Evolutionary conservation across 108 stramenopile species (phyloP).

Genomic region (Asterionellopsis glacialis): DNA sequence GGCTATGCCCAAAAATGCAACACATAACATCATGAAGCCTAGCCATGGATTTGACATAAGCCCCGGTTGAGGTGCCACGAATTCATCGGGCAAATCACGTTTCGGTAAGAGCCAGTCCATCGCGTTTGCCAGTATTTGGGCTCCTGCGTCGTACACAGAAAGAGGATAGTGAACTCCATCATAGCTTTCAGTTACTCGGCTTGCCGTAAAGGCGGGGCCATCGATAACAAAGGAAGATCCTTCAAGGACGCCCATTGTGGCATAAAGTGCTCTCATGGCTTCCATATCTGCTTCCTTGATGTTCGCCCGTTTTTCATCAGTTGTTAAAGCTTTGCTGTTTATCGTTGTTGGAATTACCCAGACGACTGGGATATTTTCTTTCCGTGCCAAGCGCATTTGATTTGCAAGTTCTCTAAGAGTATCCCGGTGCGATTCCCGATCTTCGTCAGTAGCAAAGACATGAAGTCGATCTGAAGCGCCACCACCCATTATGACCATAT

Average conservation of each 20-base stretch:
- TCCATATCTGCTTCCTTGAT: slow-evolving; percentile 81
- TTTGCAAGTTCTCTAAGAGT: slow-evolving; percentile 33
- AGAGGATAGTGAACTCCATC: slow-evolving; percentile 90
- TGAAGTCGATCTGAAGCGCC: slow-evolving; percentile 83
- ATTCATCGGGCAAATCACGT: slow-evolving; percentile 15
- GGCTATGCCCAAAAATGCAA: slow-evolving; percentile 56
- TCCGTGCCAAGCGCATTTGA: slow-evolving; percentile 36
- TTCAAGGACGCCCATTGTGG: slow-evolving; percentile 29
- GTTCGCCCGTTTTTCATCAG: slow-evolving; percentile 64
- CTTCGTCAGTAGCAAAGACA: slow-evolving; percentile 51
- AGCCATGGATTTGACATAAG: slow-evolving; percentile 65
- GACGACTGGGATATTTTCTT: slow-evolving; percentile 47
- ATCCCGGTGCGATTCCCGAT: slow-evolving; percentile 39
- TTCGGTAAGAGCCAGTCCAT: slow-evolving; percentile 77
- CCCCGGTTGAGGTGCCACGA: slow-evolving; percentile 39
- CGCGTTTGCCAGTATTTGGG: slow-evolving; percentile 77
- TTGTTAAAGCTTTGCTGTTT: slow-evolving; percentile 61
- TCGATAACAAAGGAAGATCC: slow-evolving; percentile 73
- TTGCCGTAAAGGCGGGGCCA: slow-evolving; percentile 58
- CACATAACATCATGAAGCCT: slow-evolving; percentile 59
- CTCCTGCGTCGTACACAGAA: slow-evolving; percentile 72
- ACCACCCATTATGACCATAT: slow-evolving; percentile 73
- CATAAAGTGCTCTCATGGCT: slow-evolving; percentile 54
- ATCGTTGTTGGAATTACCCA: slow-evolving; percentile 84
- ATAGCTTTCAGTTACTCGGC: slow-evolving; percentile 63